Evolutionary conservation across 23 red algal genomes (phyloP).

Genomic region (Gracilaria gracilis): DNA sequence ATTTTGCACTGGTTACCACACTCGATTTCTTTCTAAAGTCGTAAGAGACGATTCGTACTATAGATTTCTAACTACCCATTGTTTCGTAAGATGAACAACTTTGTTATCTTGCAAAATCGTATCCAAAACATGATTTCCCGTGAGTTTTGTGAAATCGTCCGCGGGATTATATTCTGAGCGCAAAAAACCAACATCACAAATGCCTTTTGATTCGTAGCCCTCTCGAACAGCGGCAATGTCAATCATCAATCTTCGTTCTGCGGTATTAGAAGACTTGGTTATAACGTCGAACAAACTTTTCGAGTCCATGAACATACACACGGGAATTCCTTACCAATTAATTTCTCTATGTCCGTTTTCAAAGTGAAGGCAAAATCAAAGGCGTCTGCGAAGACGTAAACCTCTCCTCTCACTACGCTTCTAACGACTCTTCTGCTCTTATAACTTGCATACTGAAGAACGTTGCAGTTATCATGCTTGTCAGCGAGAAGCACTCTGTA

Average conservation of each 20-base stretch:
- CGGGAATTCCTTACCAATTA: background rate
- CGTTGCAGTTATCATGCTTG: constrained; percentile 4
- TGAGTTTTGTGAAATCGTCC: background rate
- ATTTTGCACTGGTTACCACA: too few relatives aligned
- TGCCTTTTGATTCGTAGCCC: background rate
- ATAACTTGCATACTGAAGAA: background rate
- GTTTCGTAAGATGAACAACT: background rate
- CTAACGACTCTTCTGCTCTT: background rate
- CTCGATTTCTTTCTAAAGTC: too few relatives aligned
- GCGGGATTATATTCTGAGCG: background rate
- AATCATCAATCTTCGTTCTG: background rate
- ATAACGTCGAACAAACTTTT: background rate
- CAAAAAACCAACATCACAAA: background rate
- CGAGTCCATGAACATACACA: background rate
- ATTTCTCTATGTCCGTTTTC: background rate
- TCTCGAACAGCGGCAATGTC: background rate
- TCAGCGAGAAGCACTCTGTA: background rate
- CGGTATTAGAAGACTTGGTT: background rate
- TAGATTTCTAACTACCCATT: background rate
- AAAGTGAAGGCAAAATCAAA: background rate
- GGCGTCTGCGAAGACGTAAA: constrained; percentile 16
- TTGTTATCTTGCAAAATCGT: background rate
- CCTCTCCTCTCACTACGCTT: constrained; percentile 4
- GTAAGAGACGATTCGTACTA: too few relatives aligned
- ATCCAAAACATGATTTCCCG: background rate